A percentile compares a stretch with the other conserved stretches of the same genome.
Conservation (phyloP, 768 basidiomycete species). For the Gautieria morchelliformis region DNA sequence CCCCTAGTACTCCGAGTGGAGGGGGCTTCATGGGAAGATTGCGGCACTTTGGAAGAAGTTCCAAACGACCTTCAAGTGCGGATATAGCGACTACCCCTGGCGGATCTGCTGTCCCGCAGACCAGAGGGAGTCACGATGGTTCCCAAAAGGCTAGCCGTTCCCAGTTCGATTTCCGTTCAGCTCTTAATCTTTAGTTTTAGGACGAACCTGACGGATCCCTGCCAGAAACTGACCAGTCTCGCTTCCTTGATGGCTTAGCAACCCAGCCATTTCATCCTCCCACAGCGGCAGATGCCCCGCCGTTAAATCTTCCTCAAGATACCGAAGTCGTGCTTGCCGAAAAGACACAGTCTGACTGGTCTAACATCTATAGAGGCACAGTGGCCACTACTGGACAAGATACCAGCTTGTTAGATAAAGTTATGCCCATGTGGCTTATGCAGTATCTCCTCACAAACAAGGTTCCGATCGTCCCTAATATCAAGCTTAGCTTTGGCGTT, state of each 20-base stretch:
- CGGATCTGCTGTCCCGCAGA: conserved; percentile 9
- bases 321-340: conserved; percentile 73
- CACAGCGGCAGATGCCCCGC: conserved; percentile 60
- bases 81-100: conserved; percentile 20
- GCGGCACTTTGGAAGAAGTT: conserved; percentile 61
- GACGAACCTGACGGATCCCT: not conserved
- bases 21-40: conserved; percentile 71
- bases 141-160: not conserved
- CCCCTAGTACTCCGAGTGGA: conserved; percentile 39
- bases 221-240: conserved; percentile 6
- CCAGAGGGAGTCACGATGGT: not conserved
- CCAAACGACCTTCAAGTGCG: conserved; percentile 25
- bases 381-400: conserved; percentile 51
- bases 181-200: not conserved
- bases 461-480: conserved; percentile 37
- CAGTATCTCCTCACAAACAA: conserved; percentile 76
- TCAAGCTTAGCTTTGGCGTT: conserved; percentile 85
- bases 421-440: conserved; percentile 80
- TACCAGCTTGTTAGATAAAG: conserved; percentile 51
- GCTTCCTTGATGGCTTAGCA: conserved; percentile 20
- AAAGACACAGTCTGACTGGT: conserved; percentile 63
- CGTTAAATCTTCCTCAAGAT: conserved; percentile 44
- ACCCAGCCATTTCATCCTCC: conserved; percentile 45
- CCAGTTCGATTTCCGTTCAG: not conserved
- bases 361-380: conserved; percentile 65